Evolutionary conservation across 768 basidiomycete genomes (phyloP).

Genomic region (Suillus tomentosus): DNA sequence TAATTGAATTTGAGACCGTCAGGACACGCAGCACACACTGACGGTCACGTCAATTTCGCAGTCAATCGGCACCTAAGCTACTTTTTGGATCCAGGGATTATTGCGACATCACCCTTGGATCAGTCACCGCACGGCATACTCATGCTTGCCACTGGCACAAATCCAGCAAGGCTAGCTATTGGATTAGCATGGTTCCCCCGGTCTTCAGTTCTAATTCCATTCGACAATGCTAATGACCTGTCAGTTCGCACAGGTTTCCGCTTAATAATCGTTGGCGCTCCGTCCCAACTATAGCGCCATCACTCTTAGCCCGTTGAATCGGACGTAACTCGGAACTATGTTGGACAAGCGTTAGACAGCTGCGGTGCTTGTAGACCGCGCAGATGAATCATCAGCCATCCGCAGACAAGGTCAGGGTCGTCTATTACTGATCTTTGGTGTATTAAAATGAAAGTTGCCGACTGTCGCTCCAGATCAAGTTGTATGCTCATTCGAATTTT

Average conservation of each 20-base stretch:
- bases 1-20: conserved; percentile 1
- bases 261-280: conserved; percentile 5
- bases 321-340: not conserved
- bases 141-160: conserved; percentile 37
- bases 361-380: not conserved
- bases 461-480: not conserved
- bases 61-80: conserved; percentile 1
- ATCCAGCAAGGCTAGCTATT: conserved; percentile 24
- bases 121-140: conserved; percentile 38
- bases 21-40: conserved; percentile 6
- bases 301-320: not conserved
- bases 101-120: conserved; percentile 29
- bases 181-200: not conserved
- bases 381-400: not conserved
- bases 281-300: conserved; percentile 2
- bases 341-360: not conserved
- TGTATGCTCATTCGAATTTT: conserved; percentile 20
- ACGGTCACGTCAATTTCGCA: conserved; percentile 8
- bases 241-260: conserved; percentile 3
- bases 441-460: conserved; percentile 7
- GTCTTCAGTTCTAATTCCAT: not conserved
- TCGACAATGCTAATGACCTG: not conserved
- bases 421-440: conserved; percentile 7
- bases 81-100: conserved; percentile 3
- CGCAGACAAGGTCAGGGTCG: not conserved